phyloP scores from a whole-genome alignment of 805 yeast species.

The Zygosaccharomyces pseudorouxii region DNA sequence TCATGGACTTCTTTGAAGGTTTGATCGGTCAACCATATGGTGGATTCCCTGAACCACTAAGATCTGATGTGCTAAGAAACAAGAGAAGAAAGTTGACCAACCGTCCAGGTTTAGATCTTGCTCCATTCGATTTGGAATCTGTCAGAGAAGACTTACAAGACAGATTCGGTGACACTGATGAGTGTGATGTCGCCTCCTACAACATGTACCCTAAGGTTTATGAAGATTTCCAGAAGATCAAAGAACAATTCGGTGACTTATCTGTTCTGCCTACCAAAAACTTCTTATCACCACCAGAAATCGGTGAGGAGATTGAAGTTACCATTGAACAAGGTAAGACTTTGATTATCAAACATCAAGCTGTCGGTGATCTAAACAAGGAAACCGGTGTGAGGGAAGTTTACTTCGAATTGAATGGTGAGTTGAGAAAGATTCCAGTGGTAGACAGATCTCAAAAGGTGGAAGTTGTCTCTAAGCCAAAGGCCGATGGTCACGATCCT shows the following conservation, averaged over 20 bases:
- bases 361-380: conserved; percentile 81
- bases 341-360: conserved; percentile 83
- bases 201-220: conserved; percentile 98
- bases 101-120: conserved; percentile 89
- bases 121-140: conserved; percentile 72
- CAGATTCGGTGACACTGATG: conserved; percentile 77
- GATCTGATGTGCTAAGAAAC: conserved; percentile 84
- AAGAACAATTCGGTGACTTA: conserved; percentile 82
- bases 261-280: conserved; percentile 89
- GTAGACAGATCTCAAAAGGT: conserved; percentile 84
- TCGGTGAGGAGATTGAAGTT: conserved; percentile 84
- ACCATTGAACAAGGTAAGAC: conserved; percentile 94
- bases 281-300: conserved; percentile 81
- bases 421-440: conserved; percentile 90
- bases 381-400: conserved; percentile 93
- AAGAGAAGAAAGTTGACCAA: conserved; percentile 84
- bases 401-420: conserved; percentile 97
- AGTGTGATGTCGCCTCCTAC: conserved; percentile 89
- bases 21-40: conserved; percentile 99
- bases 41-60: conserved; percentile 99
- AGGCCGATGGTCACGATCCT: conserved; percentile 83
- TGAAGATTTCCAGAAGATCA: conserved; percentile 73
- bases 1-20: conserved; percentile 97
- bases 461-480: conserved; percentile 80
- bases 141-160: conserved; percentile 69